Evolutionary conservation across 1,284 basidiomycete genomes (phyloP).

Genomic region (Peniophora sp.): DNA sequence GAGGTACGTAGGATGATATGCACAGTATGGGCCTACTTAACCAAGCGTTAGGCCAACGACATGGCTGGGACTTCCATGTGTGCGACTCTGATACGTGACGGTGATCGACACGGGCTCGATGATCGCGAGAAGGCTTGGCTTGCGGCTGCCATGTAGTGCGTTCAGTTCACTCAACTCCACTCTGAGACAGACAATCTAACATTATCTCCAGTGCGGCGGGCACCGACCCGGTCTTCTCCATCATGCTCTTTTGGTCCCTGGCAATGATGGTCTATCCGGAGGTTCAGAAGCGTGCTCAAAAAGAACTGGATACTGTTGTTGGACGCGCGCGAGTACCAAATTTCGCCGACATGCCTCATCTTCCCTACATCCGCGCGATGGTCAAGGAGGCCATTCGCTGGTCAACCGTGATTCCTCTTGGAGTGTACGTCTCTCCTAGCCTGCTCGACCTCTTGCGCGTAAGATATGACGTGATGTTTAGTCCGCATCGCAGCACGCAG

Average conservation of each 20-base stretch:
- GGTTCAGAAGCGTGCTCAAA: constrained; percentile 7
- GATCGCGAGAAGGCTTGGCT: not conserved
- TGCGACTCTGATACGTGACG: not conserved
- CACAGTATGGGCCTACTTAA: too few species aligned
- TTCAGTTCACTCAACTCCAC: not conserved
- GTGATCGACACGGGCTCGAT: not conserved
- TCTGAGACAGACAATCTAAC: not conserved
- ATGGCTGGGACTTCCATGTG: not conserved
- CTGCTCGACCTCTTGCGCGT: too few species aligned
- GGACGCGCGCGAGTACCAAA: constrained; percentile 5
- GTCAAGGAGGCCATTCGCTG: constrained; percentile 8
- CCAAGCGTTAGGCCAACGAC: too few species aligned
- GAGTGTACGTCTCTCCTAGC: not conserved
- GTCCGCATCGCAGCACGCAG: constrained; percentile 5
- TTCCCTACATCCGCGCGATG: constrained; percentile 9
- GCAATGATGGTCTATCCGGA: constrained; percentile 8
- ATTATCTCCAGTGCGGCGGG: not conserved
- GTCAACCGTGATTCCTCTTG: constrained; percentile 4
- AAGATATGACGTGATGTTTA: not conserved
- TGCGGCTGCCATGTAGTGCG: not conserved
- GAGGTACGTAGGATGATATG: too few species aligned
- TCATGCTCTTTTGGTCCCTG: constrained; percentile 5
- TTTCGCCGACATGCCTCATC: constrained; percentile 2
- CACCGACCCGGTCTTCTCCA: constrained; percentile 4
- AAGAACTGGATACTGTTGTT: constrained; percentile 11